phyloP scores from a whole-genome alignment of 2,329 filamentous ascomycete genomes.

The Calonectria leucothoes region DNA sequence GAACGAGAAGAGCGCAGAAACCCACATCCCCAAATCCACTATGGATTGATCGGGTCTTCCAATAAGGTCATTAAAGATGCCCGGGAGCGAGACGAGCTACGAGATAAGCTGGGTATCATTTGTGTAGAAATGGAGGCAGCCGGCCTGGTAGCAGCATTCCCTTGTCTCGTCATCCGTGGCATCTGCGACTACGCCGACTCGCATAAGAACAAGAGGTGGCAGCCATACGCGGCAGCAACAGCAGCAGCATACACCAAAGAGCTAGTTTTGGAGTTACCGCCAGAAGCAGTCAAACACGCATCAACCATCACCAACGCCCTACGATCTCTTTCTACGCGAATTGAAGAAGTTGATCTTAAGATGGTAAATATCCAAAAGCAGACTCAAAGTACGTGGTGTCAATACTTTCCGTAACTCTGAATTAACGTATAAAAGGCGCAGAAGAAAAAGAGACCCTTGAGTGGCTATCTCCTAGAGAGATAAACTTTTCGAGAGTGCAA shows the following conservation, averaged over 20 bases:
- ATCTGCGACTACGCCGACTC: too few species aligned
- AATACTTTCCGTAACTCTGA: neutral
- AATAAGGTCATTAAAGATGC: neutral
- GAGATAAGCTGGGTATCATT: neutral
- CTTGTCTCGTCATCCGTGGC: too few species aligned
- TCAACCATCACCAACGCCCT: neutral
- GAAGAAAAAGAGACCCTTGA: neutral
- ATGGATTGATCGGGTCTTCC: neutral
- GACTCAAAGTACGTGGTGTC: neutral
- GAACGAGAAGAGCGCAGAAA: neutral
- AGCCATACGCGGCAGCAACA: too few species aligned
- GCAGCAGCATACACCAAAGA: too few species aligned
- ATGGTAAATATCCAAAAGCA: too few species aligned
- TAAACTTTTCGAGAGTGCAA: neutral
- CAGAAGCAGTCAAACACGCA: neutral
- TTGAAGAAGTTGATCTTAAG: too few species aligned
- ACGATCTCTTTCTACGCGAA: neutral
- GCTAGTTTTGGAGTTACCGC: too few species aligned
- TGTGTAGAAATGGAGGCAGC: too few species aligned
- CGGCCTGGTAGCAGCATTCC: too few species aligned
- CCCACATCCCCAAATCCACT: neutral
- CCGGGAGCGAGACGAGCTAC: neutral
- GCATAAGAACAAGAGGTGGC: too few species aligned
- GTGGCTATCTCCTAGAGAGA: neutral
- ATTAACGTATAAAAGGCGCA: neutral